Evolutionary conservation across 1,139 yeast genomes (phyloP).

Genomic region (Pichia sp.): DNA sequence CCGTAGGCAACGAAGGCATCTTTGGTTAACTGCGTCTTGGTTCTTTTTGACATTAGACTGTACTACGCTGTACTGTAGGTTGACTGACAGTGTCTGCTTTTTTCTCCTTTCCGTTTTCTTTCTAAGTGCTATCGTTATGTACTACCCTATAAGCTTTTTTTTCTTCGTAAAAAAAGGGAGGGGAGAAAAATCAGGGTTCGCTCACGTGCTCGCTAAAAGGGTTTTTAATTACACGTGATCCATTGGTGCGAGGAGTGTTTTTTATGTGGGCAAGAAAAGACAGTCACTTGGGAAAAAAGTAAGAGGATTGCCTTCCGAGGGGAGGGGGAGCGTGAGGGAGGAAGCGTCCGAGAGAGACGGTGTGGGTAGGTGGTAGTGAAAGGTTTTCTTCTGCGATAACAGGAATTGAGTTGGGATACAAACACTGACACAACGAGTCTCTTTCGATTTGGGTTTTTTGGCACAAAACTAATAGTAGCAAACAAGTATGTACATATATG

Average conservation of each 20-base stretch:
- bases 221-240: not conserved
- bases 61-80: not conserved
- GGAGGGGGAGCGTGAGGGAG: not conserved
- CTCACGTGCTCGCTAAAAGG: not conserved
- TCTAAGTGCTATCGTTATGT: not conserved
- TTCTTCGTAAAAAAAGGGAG: not conserved
- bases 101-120: too few relatives aligned
- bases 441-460: not conserved
- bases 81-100: too few relatives aligned
- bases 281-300: not conserved
- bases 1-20: slow-evolving; percentile 46
- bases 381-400: not conserved
- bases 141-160: not conserved
- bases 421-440: not conserved
- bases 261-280: not conserved
- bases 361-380: not conserved
- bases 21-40: slow-evolving; percentile 42
- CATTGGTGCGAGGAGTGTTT: not conserved
- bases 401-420: not conserved
- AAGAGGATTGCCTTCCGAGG: not conserved
- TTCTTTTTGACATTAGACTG: slow-evolving; percentile 42
- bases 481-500: slow-evolving; percentile 9
- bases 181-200: not conserved
- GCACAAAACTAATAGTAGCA: slow-evolving; percentile 8
- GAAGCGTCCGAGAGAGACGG: not conserved